Conservation (phyloP, 164 flowering plant species). For the Dillenia turbinata region DNA sequence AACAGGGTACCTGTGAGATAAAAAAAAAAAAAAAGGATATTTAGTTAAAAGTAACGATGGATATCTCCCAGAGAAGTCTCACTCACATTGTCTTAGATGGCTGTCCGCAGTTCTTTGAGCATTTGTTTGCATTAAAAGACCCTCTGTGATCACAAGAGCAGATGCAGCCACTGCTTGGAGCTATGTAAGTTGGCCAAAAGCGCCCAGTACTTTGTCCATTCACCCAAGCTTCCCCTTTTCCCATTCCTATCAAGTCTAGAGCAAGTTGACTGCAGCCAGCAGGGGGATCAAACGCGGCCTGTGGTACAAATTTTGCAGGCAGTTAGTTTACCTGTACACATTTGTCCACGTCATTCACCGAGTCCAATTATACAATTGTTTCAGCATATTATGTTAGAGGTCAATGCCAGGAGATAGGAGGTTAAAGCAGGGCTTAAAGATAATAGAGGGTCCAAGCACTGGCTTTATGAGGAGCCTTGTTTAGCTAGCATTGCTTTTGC, state of each 20-base stretch:
- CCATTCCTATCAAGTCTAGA: conserved; percentile 80
- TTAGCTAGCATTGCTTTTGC: no score
- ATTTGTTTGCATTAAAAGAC: conserved; percentile 52
- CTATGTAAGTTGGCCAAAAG: conserved; percentile 68
- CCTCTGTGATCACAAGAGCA: conserved; percentile 74
- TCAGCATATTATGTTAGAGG: no score
- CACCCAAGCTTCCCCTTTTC: conserved; percentile 97
- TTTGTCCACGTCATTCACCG: no score
- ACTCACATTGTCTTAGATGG: conserved; percentile 81
- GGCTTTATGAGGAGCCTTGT: no score
- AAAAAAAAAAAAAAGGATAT: conserved; percentile 7
- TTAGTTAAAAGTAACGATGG: not conserved
- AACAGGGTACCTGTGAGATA: conserved; percentile 65
- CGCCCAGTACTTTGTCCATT: conserved; percentile 98
- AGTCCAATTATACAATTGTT: no score
- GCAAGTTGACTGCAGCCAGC: conserved; percentile 70
- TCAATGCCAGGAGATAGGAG: no score
- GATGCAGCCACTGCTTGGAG: conserved; percentile 62
- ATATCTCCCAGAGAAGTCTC: not conserved
- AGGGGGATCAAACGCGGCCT: conserved; percentile 85
- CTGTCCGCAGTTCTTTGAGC: conserved; percentile 78
- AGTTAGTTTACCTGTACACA: no score
- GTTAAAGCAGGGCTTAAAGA: no score
- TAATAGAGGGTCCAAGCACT: no score
- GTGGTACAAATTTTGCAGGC: conserved; percentile 10